These are phyloP conservation scores for Pseudocercospora musae DNA, from an alignment of 2,329 filamentous ascomycete species.

Conservation along the genomic window DNA sequence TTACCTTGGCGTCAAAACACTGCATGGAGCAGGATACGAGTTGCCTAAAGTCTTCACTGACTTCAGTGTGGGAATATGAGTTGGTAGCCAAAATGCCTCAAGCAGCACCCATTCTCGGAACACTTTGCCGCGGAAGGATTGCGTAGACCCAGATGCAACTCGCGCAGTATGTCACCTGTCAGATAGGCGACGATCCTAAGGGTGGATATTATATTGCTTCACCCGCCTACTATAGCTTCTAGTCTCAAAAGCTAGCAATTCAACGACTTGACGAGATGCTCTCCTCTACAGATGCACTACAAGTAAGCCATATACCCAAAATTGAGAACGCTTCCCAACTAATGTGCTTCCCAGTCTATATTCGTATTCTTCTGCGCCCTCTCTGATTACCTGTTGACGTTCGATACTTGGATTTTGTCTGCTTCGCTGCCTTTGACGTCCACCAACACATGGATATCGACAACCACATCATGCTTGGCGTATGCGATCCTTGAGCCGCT, in stretches of 20 bases:
- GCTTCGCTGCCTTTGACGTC: background rate
- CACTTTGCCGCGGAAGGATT: background rate
- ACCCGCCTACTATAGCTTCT: background rate
- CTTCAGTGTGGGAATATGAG: background rate
- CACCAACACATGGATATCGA: background rate
- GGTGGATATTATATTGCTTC: background rate
- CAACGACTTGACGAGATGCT: background rate
- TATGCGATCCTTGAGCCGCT: conserved; percentile 11
- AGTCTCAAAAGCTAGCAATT: background rate
- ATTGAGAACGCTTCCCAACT: background rate
- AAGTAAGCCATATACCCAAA: background rate
- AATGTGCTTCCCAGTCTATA: background rate
- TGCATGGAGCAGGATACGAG: too few species aligned
- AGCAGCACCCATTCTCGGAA: background rate
- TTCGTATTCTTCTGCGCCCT: background rate
- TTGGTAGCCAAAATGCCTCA: background rate
- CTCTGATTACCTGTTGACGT: background rate
- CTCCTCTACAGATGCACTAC: background rate
- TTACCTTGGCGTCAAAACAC: too few species aligned
- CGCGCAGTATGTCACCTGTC: background rate
- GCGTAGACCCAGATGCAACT: background rate
- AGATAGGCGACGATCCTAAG: background rate
- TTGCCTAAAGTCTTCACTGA: background rate
- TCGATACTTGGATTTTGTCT: background rate
- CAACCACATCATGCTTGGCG: background rate